Conservation (phyloP, 306 rosid genomes). For the Trifolium fragiferum region DNA sequence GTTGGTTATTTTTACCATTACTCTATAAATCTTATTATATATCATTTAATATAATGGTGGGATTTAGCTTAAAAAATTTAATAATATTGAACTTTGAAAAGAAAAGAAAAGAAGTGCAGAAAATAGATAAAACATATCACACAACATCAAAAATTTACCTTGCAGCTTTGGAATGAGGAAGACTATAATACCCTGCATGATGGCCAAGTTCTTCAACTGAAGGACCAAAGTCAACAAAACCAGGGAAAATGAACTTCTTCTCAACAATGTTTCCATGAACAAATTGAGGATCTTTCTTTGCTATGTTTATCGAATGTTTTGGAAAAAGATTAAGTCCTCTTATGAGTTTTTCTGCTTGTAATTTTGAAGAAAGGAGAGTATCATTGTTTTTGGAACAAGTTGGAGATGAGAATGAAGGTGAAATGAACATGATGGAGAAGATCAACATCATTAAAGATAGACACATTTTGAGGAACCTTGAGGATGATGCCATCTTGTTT, state of each 20-base stretch:
- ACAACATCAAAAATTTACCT: too few relatives aligned
- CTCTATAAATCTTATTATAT: too few relatives aligned
- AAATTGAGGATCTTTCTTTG: slow-evolving; percentile 40
- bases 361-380: slow-evolving; percentile 65
- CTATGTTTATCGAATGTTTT: slow-evolving; percentile 60
- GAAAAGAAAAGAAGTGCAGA: too few relatives aligned
- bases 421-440: slow-evolving; percentile 11
- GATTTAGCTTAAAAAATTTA: too few relatives aligned
- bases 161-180: slow-evolving; percentile 62
- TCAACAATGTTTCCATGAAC: slow-evolving; percentile 55
- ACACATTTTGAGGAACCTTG: slow-evolving; percentile 34
- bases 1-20: too few relatives aligned
- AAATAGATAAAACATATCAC: too few relatives aligned
- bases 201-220: slow-evolving; percentile 80
- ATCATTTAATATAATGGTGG: too few relatives aligned
- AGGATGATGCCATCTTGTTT: neutral
- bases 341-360: slow-evolving; percentile 70
- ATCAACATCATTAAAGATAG: slow-evolving; percentile 38
- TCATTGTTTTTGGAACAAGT: slow-evolving; percentile 54
- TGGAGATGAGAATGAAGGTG: slow-evolving; percentile 47
- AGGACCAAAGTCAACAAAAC: slow-evolving; percentile 48
- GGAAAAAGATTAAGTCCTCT: slow-evolving; percentile 77
- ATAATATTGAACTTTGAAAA: too few relatives aligned
- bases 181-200: slow-evolving; percentile 85
- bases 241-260: slow-evolving; percentile 66